Base-by-base conservation (phyloP, 805 yeast genomes). In the Saccharomycopsis fibuligera region DNA sequence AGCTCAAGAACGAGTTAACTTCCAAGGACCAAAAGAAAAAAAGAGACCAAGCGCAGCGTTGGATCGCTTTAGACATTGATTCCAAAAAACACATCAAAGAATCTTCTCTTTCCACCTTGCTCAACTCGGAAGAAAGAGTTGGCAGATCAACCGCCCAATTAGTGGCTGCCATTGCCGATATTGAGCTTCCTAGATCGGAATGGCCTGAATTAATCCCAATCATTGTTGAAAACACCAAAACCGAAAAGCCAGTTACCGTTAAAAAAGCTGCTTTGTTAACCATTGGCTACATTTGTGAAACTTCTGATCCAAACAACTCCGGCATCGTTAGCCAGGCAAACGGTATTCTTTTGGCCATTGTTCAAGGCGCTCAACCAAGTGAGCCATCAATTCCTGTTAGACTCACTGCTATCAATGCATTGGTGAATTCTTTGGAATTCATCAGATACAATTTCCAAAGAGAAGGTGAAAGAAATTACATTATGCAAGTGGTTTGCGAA, bases 401-500 rank as follows among this genome's bases (percentile, higher is more conserved):
- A 56, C 73, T 87, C 56, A 86, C 97, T 4, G 99, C 99, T 1
- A 73, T 93, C 57, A 86, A 86, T 62, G 96, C 99, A 2, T 76
- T 93, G 54, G 95, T 86, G 39, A 86, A 85, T 68, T 89, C 98
- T 27, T 75, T 93, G 58, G 95, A 83, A 56, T 93, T 91, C 65
- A 88, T 93, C 67, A 80, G 84, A 53, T 76, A 74, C 60, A 93
- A 93, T 68, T 93, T 93, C 72, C 89, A 81, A 58, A 77, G 85
- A 51, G 98, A 91, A 62, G 95, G 93, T 53, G 99, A 93, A 72
- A 79, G 99, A 62, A 90, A 93, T 65, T 89, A 85, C 67, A 86
- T 93, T 65, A 93, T 93, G 99, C 96, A 89, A 72, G 97, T 93
- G 38, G 97, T 93, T 14, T 93, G 99, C 69, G 98, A 93, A 68